Evolutionary conservation across 345 rosid genomes (phyloP).

Genomic region (Sisymbrium irio): DNA sequence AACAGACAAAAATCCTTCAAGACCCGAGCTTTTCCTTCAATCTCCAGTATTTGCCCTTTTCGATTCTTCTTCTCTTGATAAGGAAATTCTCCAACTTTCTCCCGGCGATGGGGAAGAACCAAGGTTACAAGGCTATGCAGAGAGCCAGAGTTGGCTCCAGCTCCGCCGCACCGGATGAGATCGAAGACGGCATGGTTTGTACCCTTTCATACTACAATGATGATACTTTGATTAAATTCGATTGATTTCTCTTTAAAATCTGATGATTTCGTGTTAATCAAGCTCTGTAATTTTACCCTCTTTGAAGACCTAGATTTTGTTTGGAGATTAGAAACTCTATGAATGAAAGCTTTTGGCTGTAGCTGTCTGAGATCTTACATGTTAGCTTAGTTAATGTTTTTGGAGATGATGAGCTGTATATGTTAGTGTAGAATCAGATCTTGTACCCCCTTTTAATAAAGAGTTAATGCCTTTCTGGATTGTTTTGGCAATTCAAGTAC

Average conservation of each 20-base stretch:
- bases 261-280: not conserved
- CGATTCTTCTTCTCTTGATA: not conserved
- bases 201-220: conserved; percentile 57
- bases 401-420: not conserved
- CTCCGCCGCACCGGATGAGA: conserved; percentile 79
- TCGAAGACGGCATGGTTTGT: conserved; percentile 99
- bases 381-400: not conserved
- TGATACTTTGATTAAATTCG: not conserved
- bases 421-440: not conserved
- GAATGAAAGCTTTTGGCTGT: not conserved
- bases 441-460: not conserved
- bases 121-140: conserved; percentile 98
- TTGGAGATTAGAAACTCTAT: not conserved
- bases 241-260: not conserved
- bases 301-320: not conserved
- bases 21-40: not conserved
- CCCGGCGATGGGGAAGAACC: conserved; percentile 85
- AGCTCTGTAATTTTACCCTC: not conserved
- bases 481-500: not conserved
- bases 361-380: not conserved
- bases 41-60: not conserved
- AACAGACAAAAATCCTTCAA: not conserved
- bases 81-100: not conserved
- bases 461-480: not conserved
- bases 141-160: conserved; percentile 74